Base-by-base conservation (phyloP, 2,329 filamentous ascomycete species). In the Penicillium sp. region DNA sequence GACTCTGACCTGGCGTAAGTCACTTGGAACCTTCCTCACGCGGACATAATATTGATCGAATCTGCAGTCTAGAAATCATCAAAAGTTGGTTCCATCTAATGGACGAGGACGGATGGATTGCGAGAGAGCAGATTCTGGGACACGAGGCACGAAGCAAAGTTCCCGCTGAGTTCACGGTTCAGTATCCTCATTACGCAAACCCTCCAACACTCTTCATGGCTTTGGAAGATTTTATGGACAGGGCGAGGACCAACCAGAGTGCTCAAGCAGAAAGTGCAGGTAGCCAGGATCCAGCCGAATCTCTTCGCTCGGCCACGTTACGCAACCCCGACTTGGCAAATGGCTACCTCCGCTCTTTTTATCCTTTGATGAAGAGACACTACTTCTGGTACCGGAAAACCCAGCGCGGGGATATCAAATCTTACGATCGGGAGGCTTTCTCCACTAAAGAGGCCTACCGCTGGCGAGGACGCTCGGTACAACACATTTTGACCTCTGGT, bases 51-150 rank as follows among this genome's bases (percentile, higher is more conserved):
- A 33, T n/a, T 37, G 12, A 66, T 56, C 47, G 3, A 51, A 29
- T 7, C 28, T 37, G 11, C 35, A 78, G 73, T 0, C 75, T 84
- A 43, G 89, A 96, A 54, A 89, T 98, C 55, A 80, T 97, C 53
- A 88, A 86, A 72, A 95, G 88, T 70, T 98, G 93, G 93, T 94
- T 94, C 73, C 89, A 85, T 55, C 80, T 95, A 13, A 95, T 97
- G 81, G 93, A 98, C 57, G 86, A 93, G 12, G 90, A 97, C 66
- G 93, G 93, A 46, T 98, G 93, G 93, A 97, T 98, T 64, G 88
- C 85, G 3, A 85, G 93, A 44, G 93, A 98, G 73, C 90, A 96
- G 71, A 97, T 98, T 50, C 80, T 98, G 2, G 93, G 93, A 1
- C 71, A 80, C 2, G 93, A 98, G 72, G 93, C 93, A 40, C 84